phyloP scores from a whole-genome alignment of 176 grass and related monocot genomes.

The Aegilops longissima region DNA sequence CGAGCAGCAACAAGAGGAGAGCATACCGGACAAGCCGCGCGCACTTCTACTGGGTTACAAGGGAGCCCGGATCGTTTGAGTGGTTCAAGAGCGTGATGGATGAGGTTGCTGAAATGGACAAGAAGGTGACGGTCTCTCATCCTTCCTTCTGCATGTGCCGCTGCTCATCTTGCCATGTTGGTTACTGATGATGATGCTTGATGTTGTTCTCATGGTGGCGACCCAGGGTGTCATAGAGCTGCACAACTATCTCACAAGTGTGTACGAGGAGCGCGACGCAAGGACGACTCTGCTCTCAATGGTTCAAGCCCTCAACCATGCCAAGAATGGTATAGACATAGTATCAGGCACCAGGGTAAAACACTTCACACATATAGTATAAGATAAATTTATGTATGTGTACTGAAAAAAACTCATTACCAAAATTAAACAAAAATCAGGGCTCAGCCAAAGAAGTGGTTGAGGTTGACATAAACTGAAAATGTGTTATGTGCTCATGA shows the following conservation, averaged over 20 bases:
- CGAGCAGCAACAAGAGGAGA: slow-evolving; percentile 58
- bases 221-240: slow-evolving; percentile 72
- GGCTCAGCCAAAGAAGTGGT: not conserved
- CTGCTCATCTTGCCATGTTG: not conserved
- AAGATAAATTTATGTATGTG: not conserved
- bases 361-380: not conserved
- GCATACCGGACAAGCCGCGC: slow-evolving; percentile 53
- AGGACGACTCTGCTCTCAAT: slow-evolving; percentile 68
- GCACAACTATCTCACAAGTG: slow-evolving; percentile 87
- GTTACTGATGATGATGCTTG: not conserved
- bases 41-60: slow-evolving; percentile 92
- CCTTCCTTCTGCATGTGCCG: not conserved
- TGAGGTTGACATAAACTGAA: not conserved
- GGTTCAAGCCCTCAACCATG: slow-evolving; percentile 85
- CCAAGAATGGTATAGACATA: slow-evolving; percentile 80
- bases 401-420: not conserved
- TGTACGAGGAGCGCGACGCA: slow-evolving; percentile 79
- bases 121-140: slow-evolving; percentile 38
- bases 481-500: not conserved
- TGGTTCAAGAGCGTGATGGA: slow-evolving; percentile 95
- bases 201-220: slow-evolving; percentile 10
- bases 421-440: not conserved
- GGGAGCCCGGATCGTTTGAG: slow-evolving; percentile 78
- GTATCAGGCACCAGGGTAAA: slow-evolving; percentile 83
- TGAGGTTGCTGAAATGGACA: slow-evolving; percentile 87